Percentiles rank a stretch among this genome's conserved stretches.
Conservation (phyloP, 2,329 filamentous ascomycete species). For the Leptographium wingfieldii region DNA sequence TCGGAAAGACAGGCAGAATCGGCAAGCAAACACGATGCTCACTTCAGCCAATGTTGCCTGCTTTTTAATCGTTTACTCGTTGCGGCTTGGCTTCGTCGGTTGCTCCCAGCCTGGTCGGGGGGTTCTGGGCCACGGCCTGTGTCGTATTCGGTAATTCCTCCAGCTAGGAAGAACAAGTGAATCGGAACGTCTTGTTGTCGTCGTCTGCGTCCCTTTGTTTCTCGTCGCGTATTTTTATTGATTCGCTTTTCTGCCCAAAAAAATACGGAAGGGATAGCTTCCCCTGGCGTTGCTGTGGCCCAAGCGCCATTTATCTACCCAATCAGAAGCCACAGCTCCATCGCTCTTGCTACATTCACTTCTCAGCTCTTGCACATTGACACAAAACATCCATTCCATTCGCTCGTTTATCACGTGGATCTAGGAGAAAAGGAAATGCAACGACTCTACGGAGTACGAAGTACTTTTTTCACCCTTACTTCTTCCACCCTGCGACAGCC, state of each 20-base stretch:
- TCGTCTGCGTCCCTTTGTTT: neutral
- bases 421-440: neutral
- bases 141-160: neutral
- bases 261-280: neutral
- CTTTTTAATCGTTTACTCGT: neutral
- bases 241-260: neutral
- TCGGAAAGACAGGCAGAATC: neutral
- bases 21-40: neutral
- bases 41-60: neutral
- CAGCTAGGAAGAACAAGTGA: too few relatives aligned
- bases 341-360: neutral
- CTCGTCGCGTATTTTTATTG: slow-evolving; percentile 1
- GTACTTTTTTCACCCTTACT: neutral
- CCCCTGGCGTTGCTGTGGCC: neutral
- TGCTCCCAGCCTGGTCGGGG: neutral
- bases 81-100: neutral
- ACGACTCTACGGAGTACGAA: too few relatives aligned
- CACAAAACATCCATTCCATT: too few relatives aligned
- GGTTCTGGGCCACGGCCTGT: neutral
- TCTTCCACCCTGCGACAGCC: slow-evolving; percentile 27
- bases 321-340: neutral
- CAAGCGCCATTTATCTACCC: neutral
- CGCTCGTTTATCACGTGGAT: neutral
- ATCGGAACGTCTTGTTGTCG: neutral
- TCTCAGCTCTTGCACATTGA: neutral